Evolutionary conservation across 192 early-diverging fungal species (phyloP).

Genomic region (Coemansia sp.): DNA sequence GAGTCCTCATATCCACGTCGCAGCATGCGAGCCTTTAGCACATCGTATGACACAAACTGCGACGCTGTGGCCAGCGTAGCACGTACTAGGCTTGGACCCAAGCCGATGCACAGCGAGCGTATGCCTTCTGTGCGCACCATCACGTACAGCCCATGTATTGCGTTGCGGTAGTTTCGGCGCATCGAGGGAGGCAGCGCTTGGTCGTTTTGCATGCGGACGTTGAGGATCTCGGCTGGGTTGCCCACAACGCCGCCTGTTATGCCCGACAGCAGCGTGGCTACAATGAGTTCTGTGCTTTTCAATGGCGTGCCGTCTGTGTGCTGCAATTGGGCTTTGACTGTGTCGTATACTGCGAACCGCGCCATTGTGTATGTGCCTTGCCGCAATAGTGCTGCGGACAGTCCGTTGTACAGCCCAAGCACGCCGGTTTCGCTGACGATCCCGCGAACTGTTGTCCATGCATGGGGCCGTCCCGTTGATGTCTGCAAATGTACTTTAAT

Average conservation of each 20-base stretch:
- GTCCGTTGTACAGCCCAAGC: slow-evolving; percentile 73
- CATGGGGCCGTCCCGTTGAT: slow-evolving; percentile 45
- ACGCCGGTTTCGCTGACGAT: slow-evolving; percentile 78
- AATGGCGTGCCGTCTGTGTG: slow-evolving; percentile 15
- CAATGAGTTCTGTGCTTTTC: slow-evolving; percentile 7
- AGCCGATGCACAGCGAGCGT: slow-evolving; percentile 74
- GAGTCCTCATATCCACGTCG: slow-evolving; percentile 60
- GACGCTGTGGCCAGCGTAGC: slow-evolving; percentile 79
- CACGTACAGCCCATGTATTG: slow-evolving; percentile 60
- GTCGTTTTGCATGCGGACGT: slow-evolving; percentile 83
- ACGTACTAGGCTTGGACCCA: slow-evolving; percentile 84
- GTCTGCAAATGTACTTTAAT: slow-evolving; percentile 93
- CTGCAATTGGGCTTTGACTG: slow-evolving; percentile 24
- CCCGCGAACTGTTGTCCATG: slow-evolving; percentile 51
- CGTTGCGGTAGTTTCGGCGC: slow-evolving; percentile 70
- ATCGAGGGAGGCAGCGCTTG: slow-evolving; percentile 59
- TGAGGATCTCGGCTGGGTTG: slow-evolving; percentile 77
- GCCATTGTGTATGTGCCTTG: slow-evolving; percentile 79
- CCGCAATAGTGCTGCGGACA: slow-evolving; percentile 69
- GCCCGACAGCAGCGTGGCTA: slow-evolving; percentile 38
- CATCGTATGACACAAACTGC: slow-evolving; percentile 75
- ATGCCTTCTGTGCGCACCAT: slow-evolving; percentile 76
- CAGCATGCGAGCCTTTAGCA: slow-evolving; percentile 66
- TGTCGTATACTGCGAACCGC: slow-evolving; percentile 75
- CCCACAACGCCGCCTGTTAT: slow-evolving; percentile 63